Percentiles rank a stretch among this genome's conserved stretches.
phyloP scores from a whole-genome alignment of 2,329 filamentous ascomycete genomes.

The Botrytis aclada region DNA sequence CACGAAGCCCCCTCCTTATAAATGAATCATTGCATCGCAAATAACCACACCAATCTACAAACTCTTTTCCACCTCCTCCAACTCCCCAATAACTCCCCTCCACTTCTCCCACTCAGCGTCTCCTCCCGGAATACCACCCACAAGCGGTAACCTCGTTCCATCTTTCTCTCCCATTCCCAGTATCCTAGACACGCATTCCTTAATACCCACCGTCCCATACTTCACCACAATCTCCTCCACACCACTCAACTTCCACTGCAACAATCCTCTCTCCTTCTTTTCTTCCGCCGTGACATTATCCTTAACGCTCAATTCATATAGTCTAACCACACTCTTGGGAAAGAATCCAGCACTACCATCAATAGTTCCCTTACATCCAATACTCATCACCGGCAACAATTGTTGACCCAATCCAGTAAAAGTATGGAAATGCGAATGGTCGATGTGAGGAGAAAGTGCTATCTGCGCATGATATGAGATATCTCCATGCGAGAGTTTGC shows the following conservation, averaged over 20 bases:
- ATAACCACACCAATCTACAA: conserved; percentile 21
- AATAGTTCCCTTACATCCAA: conserved; percentile 63
- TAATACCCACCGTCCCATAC: conserved; percentile 62
- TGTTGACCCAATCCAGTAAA: conserved; percentile 66
- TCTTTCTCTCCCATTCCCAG: conserved; percentile 57
- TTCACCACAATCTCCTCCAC: conserved; percentile 60
- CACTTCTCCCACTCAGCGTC: conserved; percentile 48
- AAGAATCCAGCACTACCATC: conserved; percentile 65
- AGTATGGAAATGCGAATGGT: conserved; percentile 56
- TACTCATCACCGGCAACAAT: conserved; percentile 57
- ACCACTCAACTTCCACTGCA: conserved; percentile 60
- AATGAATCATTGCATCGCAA: not conserved
- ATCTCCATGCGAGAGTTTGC: conserved; percentile 67
- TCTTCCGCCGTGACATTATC: conserved; percentile 42
- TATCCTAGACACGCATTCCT: conserved; percentile 59
- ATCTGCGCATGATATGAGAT: conserved; percentile 63
- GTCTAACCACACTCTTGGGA: conserved; percentile 56
- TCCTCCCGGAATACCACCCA: conserved; percentile 54
- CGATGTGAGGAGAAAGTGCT: conserved; percentile 56
- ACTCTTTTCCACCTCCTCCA: conserved; percentile 36
- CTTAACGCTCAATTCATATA: conserved; percentile 49
- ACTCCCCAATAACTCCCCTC: conserved; percentile 40
- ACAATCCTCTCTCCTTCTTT: conserved; percentile 48
- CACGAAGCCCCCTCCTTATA: not conserved
- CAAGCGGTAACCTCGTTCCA: conserved; percentile 57